A percentile compares a stretch with the other conserved stretches of the same genome.
Conservation (phyloP, 2,329 filamentous ascomycete genomes). For the Cladophialophora psammophila region DNA sequence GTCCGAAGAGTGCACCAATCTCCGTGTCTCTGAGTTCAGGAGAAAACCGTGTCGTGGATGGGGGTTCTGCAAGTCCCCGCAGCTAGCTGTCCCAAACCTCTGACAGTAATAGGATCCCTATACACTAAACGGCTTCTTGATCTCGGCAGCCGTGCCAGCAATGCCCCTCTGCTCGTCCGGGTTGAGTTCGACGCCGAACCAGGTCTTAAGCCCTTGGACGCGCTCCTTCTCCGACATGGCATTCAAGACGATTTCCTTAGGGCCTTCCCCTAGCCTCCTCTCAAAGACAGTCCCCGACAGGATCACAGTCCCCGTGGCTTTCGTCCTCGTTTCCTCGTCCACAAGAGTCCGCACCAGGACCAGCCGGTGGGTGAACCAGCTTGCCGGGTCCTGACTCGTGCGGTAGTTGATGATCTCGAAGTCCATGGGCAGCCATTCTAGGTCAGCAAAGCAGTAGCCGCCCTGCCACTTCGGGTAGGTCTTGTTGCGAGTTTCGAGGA, state of each 20-base stretch:
- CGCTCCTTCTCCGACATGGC: constrained; percentile 63
- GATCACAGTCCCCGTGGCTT: constrained; percentile 60
- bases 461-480: constrained; percentile 58
- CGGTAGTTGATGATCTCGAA: constrained; percentile 67
- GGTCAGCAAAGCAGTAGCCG: constrained; percentile 71
- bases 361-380: constrained; percentile 63
- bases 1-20: too few species aligned
- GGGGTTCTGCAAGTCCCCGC: too few species aligned
- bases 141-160: constrained; percentile 57
- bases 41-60: too few species aligned
- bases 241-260: constrained; percentile 58
- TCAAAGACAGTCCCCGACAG: constrained; percentile 57
- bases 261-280: constrained; percentile 42
- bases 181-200: constrained; percentile 62
- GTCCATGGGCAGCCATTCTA: constrained; percentile 68
- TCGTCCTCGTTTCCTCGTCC: constrained; percentile 56
- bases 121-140: constrained; percentile 40
- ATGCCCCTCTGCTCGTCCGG: constrained; percentile 61
- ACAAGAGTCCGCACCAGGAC: constrained; percentile 64
- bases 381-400: constrained; percentile 58
- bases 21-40: too few species aligned
- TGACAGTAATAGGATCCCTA: constrained; percentile 6
- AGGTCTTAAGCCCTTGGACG: constrained; percentile 58
- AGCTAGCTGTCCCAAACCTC: too few species aligned
- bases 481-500: constrained; percentile 31